Conservation (phyloP, 1,139 yeast genomes). For the Ogataea hybrid region DNA sequence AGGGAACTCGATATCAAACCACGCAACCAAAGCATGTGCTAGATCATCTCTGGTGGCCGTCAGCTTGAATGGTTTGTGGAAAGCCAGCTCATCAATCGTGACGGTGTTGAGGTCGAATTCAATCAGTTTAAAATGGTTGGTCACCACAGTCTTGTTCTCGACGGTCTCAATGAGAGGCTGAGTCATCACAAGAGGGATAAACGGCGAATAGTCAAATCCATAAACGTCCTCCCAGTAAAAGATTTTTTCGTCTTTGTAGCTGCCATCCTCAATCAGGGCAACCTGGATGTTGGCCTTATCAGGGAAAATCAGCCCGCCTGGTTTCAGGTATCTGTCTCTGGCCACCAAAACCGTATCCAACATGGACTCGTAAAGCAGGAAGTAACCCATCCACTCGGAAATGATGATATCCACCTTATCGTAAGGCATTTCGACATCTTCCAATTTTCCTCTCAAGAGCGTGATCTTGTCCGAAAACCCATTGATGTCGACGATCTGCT, state of each 20-base stretch:
- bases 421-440: constrained; percentile 83
- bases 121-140: constrained; percentile 68
- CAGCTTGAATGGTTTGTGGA: constrained; percentile 62
- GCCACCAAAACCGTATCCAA: constrained; percentile 94
- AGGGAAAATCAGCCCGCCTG: constrained; percentile 83
- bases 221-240: constrained; percentile 97
- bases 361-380: constrained; percentile 94
- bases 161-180: constrained; percentile 97
- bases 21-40: constrained; percentile 86
- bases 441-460: constrained; percentile 87
- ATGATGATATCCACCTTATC: constrained; percentile 88
- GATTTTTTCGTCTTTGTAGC: constrained; percentile 89
- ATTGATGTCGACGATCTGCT: constrained; percentile 76
- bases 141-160: constrained; percentile 69
- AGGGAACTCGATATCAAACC: constrained; percentile 95
- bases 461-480: constrained; percentile 90
- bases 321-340: constrained; percentile 82
- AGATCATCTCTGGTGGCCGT: constrained; percentile 75
- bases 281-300: constrained; percentile 89
- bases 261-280: constrained; percentile 94
- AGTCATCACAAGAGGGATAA: constrained; percentile 62
- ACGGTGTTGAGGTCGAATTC: constrained; percentile 91
- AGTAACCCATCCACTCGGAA: constrained; percentile 99
- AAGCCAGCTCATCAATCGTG: constrained; percentile 76
- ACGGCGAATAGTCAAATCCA: constrained; percentile 88